Evolutionary conservation across 2,329 filamentous ascomycete genomes (phyloP).

Genomic region (Aureobasidium sp.): DNA sequence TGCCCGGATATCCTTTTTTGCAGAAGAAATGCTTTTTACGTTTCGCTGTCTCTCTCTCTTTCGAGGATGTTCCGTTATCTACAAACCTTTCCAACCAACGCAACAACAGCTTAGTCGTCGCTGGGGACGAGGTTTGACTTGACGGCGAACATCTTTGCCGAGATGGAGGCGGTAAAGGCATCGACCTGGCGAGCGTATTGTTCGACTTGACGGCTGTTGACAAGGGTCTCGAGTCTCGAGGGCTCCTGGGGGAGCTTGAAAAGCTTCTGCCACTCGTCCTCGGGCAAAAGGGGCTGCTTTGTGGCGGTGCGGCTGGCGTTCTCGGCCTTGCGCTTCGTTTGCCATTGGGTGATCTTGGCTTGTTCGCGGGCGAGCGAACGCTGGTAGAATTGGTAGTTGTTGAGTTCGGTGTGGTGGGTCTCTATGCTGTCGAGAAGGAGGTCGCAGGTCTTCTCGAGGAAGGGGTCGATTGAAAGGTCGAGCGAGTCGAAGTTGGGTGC

Average conservation of each 20-base stretch:
- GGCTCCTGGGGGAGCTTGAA: constrained; percentile 98
- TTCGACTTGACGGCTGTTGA: constrained; percentile 93
- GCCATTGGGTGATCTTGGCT: constrained; percentile 92
- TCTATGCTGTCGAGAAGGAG: constrained; percentile 94
- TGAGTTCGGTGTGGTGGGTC: constrained; percentile 94
- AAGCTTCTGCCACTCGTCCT: constrained; percentile 96
- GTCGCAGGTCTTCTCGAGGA: constrained; percentile 97
- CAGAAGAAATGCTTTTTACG: constrained; percentile 5
- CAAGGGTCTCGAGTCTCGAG: constrained; percentile 81
- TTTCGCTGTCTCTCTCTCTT: neutral
- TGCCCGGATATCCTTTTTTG: constrained; percentile 7
- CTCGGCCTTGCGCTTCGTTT: constrained; percentile 92
- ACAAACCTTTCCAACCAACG: neutral
- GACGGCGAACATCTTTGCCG: constrained; percentile 96
- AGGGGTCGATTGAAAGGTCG: constrained; percentile 90
- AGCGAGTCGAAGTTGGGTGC: constrained; percentile 84
- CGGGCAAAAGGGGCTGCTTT: constrained; percentile 81
- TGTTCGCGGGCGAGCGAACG: constrained; percentile 89
- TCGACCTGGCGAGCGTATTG: constrained; percentile 97
- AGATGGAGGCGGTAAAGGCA: constrained; percentile 85
- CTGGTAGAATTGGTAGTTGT: constrained; percentile 98
- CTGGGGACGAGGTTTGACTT: constrained; percentile 58
- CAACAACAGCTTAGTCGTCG: constrained; percentile 26
- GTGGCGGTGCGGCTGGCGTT: constrained; percentile 75
- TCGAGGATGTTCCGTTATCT: constrained; percentile 1